Evolutionary conservation across 306 rosid species (phyloP), one percentile per base, ranked within the genome.

Genomic region (Cucurbita moschata): DNA sequence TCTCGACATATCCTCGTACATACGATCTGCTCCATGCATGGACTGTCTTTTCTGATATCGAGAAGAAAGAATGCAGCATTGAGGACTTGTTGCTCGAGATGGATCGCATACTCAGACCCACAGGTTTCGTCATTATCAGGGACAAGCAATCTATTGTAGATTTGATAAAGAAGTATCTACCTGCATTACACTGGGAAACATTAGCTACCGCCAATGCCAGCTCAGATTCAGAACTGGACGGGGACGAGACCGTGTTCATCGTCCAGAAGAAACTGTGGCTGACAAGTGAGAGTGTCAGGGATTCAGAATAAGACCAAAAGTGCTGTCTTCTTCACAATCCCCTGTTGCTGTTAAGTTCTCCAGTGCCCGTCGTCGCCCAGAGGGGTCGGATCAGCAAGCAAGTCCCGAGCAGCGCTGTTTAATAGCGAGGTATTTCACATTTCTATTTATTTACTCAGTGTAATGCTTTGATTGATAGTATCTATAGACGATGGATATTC

Each of bases 1-100:
- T 80, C 79, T 95, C 97, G 52, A 91, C 96, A n/a, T 91, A 94
- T 79, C 99, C 99, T 18, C 86, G 97, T 38, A 94, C 97, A 5
- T 94, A 86, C 16, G 97, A 95, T 79, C 78, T 95, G 59, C 97
- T 89, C 69, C 97, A 95, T 56, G 97, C 96, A 70, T 88, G 90
- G 91, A 86, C 82, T 0, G 81, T 95, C 65, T 87, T 91, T 78
- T 95, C 97, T 23, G 91, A 95, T 82, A 51, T 88, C 15, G 87
- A 83, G 78, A 89, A 84, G 83, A 88, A 83, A 72, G 90, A 81
- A 56, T 95, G 99, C 65, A 88, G 96, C 35, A 79, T 63, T 0
- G 91, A 86, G 86, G 97, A 95, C 81, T 82, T 91, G 38, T 77
- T 95, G 77, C 79, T 95, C 4, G 96, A 91, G 89, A 91, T 95